Percentiles rank a stretch among this genome's conserved stretches.
These are phyloP conservation scores for Potentilla sterilis DNA, from an alignment of 306 rosid species.

Conservation along the genomic window DNA sequence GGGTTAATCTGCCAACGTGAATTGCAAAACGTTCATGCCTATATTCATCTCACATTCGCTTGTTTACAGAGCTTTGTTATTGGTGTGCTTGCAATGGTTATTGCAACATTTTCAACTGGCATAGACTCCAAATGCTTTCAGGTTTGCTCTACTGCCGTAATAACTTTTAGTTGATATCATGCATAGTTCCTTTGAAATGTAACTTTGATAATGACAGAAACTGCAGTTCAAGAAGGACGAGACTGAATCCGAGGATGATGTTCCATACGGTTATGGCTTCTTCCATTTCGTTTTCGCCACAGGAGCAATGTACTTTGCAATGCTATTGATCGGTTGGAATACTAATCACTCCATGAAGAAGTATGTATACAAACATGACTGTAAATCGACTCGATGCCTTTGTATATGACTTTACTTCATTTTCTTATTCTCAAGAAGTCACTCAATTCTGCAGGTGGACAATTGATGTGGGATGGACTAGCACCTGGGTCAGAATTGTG, in stretches of 20 bases:
- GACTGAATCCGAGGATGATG: constrained; percentile 62
- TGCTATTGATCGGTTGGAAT: constrained; percentile 92
- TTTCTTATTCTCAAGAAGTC: neutral
- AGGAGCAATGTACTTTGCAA: constrained; percentile 98
- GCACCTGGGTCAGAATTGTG: constrained; percentile 91
- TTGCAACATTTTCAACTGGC: constrained; percentile 94
- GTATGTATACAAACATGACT: constrained; percentile 23
- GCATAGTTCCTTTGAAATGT: constrained; percentile 23
- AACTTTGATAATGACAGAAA: constrained; percentile 20
- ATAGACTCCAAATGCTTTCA: constrained; percentile 91
- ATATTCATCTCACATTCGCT: constrained; percentile 11
- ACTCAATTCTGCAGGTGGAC: constrained; percentile 65
- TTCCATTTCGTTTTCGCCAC: constrained; percentile 95
- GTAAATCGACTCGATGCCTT: neutral
- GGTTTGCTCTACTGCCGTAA: constrained; percentile 50
- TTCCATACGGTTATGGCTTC: constrained; percentile 97
- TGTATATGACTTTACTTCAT: neutral
- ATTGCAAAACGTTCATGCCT: neutral
- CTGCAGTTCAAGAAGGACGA: constrained; percentile 69
- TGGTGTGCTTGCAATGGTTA: constrained; percentile 74
- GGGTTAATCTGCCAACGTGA: neutral
- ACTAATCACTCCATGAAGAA: constrained; percentile 70
- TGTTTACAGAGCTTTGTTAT: constrained; percentile 80
- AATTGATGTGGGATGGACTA: constrained; percentile 96
- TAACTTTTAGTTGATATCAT: constrained; percentile 14